Evolutionary conservation across 345 rosid species (phyloP).

Genomic region (Brassica nigra): DNA sequence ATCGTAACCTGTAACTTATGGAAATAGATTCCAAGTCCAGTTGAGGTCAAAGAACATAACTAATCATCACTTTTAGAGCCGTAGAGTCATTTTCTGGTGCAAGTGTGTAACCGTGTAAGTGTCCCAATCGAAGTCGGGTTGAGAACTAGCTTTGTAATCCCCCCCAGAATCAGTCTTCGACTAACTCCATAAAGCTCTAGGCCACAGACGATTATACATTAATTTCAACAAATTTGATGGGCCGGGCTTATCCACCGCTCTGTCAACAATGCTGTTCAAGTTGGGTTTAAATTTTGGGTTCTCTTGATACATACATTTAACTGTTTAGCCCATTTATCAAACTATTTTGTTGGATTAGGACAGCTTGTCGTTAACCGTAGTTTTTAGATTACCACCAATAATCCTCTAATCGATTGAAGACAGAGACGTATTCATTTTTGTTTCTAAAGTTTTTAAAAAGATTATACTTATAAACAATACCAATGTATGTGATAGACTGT

Average conservation of each 20-base stretch:
- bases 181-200: background rate
- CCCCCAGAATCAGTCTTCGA: conserved; percentile 49
- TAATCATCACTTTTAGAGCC: no score
- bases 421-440: background rate
- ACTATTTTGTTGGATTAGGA: background rate
- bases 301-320: background rate
- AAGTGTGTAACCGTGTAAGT: conserved; percentile 14
- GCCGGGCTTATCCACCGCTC: background rate
- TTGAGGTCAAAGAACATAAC: conserved; percentile 1
- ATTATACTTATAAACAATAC: no score
- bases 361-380: background rate
- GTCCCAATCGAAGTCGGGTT: conserved; percentile 96
- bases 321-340: background rate
- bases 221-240: background rate
- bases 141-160: conserved; percentile 84
- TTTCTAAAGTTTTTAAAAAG: background rate
- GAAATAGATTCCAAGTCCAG: conserved; percentile 31
- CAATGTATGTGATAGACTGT: no score
- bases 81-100: no score
- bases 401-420: background rate
- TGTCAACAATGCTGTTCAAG: background rate
- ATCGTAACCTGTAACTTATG: no score
- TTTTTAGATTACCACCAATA: no score
- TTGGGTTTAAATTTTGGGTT: background rate
- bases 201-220: conserved; percentile 14